phyloP scores from a whole-genome alignment of 2,329 filamentous ascomycete genomes.

The Colletotrichum sp. region DNA sequence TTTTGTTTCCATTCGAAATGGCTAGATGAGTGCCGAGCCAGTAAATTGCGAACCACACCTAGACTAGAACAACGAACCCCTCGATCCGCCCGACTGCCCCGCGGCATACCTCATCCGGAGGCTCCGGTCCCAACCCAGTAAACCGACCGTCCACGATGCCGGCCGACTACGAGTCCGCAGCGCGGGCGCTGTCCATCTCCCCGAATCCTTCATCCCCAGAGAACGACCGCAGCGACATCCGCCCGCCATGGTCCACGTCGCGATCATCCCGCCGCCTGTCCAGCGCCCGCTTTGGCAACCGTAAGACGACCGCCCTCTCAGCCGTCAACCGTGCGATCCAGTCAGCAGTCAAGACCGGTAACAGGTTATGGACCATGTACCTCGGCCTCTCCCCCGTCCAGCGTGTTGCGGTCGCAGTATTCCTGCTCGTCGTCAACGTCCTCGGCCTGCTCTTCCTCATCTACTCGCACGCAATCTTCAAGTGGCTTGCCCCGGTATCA shows the following conservation, averaged over 20 bases:
- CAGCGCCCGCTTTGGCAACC: slow-evolving; percentile 39
- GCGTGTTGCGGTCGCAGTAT: slow-evolving; percentile 60
- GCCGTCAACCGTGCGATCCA: slow-evolving; percentile 44
- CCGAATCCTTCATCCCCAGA: slow-evolving; percentile 34
- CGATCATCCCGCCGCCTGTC: slow-evolving; percentile 41
- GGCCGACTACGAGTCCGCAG: slow-evolving; percentile 54
- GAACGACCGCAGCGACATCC: slow-evolving; percentile 42
- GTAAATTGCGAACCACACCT: neutral
- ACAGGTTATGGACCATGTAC: slow-evolving; percentile 54
- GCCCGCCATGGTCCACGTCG: slow-evolving; percentile 45
- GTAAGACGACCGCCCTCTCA: slow-evolving; percentile 18
- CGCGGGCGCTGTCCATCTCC: slow-evolving; percentile 52
- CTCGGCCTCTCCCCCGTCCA: slow-evolving; percentile 64
- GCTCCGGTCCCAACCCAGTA: neutral
- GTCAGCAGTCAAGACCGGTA: slow-evolving; percentile 47
- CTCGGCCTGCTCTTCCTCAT: slow-evolving; percentile 73
- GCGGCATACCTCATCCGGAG: neutral
- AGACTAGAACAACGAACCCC: neutral
- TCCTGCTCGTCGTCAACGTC: slow-evolving; percentile 53
- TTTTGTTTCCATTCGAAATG: neutral
- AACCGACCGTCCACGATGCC: slow-evolving; percentile 44
- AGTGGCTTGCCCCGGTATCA: slow-evolving; percentile 73
- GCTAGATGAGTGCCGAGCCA: neutral
- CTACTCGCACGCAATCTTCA: slow-evolving; percentile 82
- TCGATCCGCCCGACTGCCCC: neutral